These are phyloP conservation scores for Roridomyces roridus DNA, from an alignment of 768 basidiomycete species.

Conservation along the genomic window DNA sequence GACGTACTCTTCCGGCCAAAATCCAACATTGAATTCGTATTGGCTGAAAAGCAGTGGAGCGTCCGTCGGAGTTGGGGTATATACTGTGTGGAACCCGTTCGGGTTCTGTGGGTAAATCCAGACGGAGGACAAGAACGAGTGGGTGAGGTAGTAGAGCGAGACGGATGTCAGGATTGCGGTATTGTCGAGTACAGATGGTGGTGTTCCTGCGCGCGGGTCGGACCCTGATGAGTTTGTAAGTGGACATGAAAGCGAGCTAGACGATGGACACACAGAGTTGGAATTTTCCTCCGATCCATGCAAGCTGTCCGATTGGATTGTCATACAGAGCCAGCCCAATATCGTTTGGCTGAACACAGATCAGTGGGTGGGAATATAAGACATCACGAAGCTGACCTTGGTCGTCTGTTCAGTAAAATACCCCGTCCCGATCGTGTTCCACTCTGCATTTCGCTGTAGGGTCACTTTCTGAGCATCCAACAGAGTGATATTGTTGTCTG, in stretches of 20 bases:
- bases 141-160: conserved; percentile 33
- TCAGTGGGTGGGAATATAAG: background rate
- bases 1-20: conserved; percentile 11
- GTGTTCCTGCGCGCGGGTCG: conserved; percentile 20
- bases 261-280: no score
- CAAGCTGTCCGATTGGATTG: conserved; percentile 31
- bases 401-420: conserved; percentile 5
- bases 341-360: conserved; percentile 21
- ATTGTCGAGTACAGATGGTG: conserved; percentile 1
- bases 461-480: conserved; percentile 2
- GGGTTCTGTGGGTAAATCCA: conserved; percentile 24
- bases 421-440: background rate
- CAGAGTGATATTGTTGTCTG: conserved; percentile 7
- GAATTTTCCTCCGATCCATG: conserved; percentile 32
- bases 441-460: background rate
- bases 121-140: conserved; percentile 25
- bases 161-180: conserved; percentile 26
- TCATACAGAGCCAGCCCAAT: conserved; percentile 32
- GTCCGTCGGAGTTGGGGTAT: conserved; percentile 10
- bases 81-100: background rate
- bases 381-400: background rate
- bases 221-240: no score
- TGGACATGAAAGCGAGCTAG: no score
- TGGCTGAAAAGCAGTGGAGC: conserved; percentile 18
- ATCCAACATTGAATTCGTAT: conserved; percentile 10